phyloP scores from a whole-genome alignment of 2,329 filamentous ascomycete genomes.

The Graphilbum fragrans region DNA sequence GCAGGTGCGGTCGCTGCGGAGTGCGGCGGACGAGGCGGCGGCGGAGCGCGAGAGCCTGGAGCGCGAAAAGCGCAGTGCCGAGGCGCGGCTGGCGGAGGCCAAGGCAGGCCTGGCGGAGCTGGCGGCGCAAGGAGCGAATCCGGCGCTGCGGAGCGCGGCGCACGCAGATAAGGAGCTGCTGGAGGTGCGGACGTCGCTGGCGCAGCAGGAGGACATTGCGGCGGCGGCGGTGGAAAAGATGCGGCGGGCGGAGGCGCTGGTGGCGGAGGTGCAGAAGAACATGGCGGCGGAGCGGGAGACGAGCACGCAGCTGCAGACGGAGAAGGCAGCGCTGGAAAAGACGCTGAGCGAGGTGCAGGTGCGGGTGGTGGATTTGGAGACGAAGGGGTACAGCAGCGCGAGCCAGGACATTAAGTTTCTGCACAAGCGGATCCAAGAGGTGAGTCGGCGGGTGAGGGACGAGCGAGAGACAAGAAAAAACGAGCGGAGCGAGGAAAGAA shows the following conservation, averaged over 20 bases:
- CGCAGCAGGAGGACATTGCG: constrained; percentile 87
- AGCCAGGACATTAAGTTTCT: constrained; percentile 94
- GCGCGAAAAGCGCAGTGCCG: constrained; percentile 83
- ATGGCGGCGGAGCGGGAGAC: constrained; percentile 75
- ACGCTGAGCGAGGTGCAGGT: constrained; percentile 82
- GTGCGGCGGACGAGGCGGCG: constrained; percentile 72
- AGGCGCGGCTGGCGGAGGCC: constrained; percentile 75
- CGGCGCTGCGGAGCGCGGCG: constrained; percentile 80
- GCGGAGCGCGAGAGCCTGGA: constrained; percentile 74
- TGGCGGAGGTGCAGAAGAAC: constrained; percentile 85
- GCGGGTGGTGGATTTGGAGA: constrained; percentile 83
- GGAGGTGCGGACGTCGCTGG: constrained; percentile 76
- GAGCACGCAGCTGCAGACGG: constrained; percentile 71
- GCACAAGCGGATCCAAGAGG: constrained; percentile 89
- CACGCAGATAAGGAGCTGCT: constrained; percentile 71
- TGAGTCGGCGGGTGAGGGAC: constrained; percentile 23
- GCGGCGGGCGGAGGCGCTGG: constrained; percentile 80
- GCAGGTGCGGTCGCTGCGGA: constrained; percentile 75
- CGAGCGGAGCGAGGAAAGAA: too few species aligned
- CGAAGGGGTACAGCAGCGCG: constrained; percentile 88
- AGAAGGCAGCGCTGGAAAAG: constrained; percentile 85
- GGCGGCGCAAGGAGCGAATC: constrained; percentile 69
- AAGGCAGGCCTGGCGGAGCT: constrained; percentile 82
- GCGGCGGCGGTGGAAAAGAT: constrained; percentile 93
- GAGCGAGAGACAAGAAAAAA: neutral